These are phyloP conservation scores for Heterobasidion parviporum DNA, from an alignment of 1,284 basidiomycete genomes.

Conservation along the genomic window DNA sequence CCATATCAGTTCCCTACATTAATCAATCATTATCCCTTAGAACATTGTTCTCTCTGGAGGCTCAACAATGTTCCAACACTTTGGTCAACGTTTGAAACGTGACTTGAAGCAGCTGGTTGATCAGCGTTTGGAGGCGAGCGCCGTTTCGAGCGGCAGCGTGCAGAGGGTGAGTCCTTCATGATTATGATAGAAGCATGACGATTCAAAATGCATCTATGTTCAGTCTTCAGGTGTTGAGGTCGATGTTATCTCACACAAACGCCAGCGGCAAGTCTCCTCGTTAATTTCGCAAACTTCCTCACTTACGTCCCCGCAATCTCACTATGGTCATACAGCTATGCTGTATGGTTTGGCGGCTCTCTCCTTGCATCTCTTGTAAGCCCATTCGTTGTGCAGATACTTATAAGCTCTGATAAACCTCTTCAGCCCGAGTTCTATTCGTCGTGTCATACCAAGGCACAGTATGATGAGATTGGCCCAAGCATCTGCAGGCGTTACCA, in stretches of 20 bases:
- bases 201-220: constrained; percentile 6
- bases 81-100: constrained; percentile 91
- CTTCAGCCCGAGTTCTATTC: constrained; percentile 90
- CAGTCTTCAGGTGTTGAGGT: constrained; percentile 93
- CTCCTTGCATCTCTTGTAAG: constrained; percentile 85
- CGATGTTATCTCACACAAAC: constrained; percentile 97
- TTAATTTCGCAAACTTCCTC: not conserved
- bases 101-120: constrained; percentile 95
- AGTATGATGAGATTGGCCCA: constrained; percentile 96
- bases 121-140: constrained; percentile 77
- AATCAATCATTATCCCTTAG: constrained; percentile 26
- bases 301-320: constrained; percentile 7
- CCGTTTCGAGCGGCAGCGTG: constrained; percentile 66
- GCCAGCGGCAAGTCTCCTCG: constrained; percentile 63
- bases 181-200: constrained; percentile 1
- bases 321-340: constrained; percentile 49
- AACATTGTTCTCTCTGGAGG: constrained; percentile 94
- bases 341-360: constrained; percentile 98
- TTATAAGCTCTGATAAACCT: constrained; percentile 8
- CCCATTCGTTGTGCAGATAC: constrained; percentile 10
- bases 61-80: constrained; percentile 98
- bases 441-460: constrained; percentile 95
- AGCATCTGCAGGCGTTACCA: constrained; percentile 93
- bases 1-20: not conserved
- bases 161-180: constrained; percentile 49